Evolutionary conservation across 2,329 filamentous ascomycete species (phyloP), one percentile per base, ranked within the genome.

Genomic region (Ophiocordyceps camponoti-leonardi): DNA sequence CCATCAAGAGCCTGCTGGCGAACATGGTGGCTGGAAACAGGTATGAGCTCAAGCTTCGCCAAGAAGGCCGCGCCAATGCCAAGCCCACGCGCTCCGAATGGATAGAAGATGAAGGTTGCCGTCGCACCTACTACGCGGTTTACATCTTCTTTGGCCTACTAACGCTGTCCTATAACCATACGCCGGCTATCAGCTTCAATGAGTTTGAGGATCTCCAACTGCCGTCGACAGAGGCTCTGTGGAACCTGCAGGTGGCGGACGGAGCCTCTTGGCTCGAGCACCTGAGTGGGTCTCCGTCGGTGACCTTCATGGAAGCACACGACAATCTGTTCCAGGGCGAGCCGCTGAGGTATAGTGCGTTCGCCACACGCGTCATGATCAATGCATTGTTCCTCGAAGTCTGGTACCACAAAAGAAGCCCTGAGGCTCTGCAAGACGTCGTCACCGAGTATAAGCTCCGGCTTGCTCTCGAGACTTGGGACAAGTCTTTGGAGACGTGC

Each of bases 11-110:
- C 69, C 73, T 96, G 37, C 77, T 98, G 44, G 90, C 90, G 53
- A 96, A 96, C 66, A 96, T 98, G 90, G 92, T 98, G 47, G 86
- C 90, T 48, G 92, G 92, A 48, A 96, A 95, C 60, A 80, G 87
- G 44, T 96, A 96, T 61, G 92, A 98, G 65, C 70, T 96, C 49
- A 95, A 95, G 72, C 75, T 94, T 49, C 84, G 92, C 18, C 84
- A 85, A 46, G 90, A 96, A 58, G 86, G 83, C 49, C 86, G 92
- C 47, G 82, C 86, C 55, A 81, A 77, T 41, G 71, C 77, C 26
- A 73, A 75, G 49, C 86, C 90, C 1, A 86, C 76, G 37, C 85
- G 88, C 47, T 75, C 82, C 16, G 86, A 96, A 59, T 98, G 92
- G 92, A 81, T 96, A 41, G 87, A 94, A 56, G 92, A 98, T 58